Conservation (phyloP, 2,329 filamentous ascomycete species). For the Ophiostoma tasmaniense region DNA sequence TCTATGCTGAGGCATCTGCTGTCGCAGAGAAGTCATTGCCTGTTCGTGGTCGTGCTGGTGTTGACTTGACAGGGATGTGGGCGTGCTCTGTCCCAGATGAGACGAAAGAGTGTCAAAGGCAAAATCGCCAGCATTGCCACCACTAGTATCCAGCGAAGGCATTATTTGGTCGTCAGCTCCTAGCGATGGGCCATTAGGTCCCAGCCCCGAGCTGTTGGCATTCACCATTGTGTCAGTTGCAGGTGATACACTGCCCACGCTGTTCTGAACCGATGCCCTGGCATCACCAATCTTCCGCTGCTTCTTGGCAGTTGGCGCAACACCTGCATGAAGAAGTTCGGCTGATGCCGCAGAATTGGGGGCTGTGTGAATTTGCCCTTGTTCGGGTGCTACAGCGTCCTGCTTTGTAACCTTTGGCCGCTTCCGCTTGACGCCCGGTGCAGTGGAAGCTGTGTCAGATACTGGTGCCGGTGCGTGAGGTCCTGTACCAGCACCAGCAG, state of each 20-base stretch:
- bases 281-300: conserved; percentile 31
- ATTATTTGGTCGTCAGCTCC: conserved; percentile 14
- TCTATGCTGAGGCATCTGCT: conserved; percentile 9
- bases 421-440: conserved; percentile 27
- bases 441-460: conserved; percentile 1
- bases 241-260: conserved; percentile 15
- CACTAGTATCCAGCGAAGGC: conserved; percentile 12
- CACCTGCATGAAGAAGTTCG: neutral
- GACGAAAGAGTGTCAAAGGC: conserved; percentile 19
- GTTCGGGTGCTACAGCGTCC: neutral
- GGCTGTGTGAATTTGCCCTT: neutral
- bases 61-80: conserved; percentile 18
- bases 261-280: conserved; percentile 21
- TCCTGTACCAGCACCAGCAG: neutral
- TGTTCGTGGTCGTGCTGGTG: conserved; percentile 20
- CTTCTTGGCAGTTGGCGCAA: conserved; percentile 28
- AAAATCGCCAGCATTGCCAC: conserved; percentile 10
- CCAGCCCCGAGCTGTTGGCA: neutral
- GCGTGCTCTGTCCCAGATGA: conserved; percentile 16
- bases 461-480: conserved; percentile 8
- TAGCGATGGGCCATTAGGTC: conserved; percentile 1
- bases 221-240: conserved; percentile 6
- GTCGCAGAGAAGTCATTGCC: conserved; percentile 15
- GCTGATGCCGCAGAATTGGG: conserved; percentile 10
- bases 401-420: conserved; percentile 22